Base-by-base conservation (phyloP, 352 stramenopile genomes). In the Phytophthora sp. region DNA sequence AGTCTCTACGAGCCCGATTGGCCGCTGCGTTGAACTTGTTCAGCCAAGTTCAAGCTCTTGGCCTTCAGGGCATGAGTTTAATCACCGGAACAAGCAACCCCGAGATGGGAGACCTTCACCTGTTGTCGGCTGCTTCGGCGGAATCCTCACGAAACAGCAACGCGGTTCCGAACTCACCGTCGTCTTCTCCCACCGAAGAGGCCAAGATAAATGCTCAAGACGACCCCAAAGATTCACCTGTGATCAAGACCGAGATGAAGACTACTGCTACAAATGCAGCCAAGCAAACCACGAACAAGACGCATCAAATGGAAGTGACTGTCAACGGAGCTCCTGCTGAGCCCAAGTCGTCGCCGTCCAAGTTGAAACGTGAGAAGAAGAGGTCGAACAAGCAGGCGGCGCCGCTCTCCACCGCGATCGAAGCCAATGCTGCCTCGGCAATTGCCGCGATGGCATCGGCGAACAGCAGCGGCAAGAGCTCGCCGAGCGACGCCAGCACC, bases 291-390 rank as follows among this genome's bases (percentile, higher is more conserved):
- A 55, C 15, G 8, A 9, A 18, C 31, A n/a, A 52, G 13, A 33
- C 55, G 38, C 20, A 46, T 18, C 8, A 36, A n/a, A 21, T 18
- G 15, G 47, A 71, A 41, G 23, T 29, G 16, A 39, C 15, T 56
- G 45, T 15, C 20, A 52, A 68, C 23, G 53, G 24, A 49, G 13
- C 45, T 29, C 7, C 9, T 50, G 64, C 64, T 3, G 53, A 74
- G 23, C 57, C 69, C 24, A 71, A 74, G 49, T 13, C 41, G 9
- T 69, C 64, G 6, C 50, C 55, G 35, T 36, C 54, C 42, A 60
- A 66, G 35, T 44, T 44, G n/a, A 77, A 71, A 29, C 33, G 44
- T 46, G 64, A 67, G 44, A 71, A 73, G 57, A 73, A 76, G 44
- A 49, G 39, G 20, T 33, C 63, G 18, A 63, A 57, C 44, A 66